Base-by-base conservation (phyloP, 1,284 basidiomycete species). In the Hymenochaete sp. region DNA sequence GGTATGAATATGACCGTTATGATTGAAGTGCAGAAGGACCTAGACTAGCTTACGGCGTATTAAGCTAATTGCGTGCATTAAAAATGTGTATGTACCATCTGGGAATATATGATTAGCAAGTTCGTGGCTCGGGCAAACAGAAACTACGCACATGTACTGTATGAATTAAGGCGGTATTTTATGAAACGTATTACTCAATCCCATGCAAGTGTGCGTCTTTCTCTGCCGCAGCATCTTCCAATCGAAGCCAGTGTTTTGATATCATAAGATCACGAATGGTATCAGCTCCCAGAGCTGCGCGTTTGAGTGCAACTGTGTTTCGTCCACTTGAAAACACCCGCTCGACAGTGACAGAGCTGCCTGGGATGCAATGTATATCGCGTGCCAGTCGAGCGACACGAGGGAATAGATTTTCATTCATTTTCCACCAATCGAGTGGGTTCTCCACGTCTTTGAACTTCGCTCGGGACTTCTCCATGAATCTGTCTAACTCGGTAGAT, bases 201-300 rank as follows among this genome's bases (percentile, higher is more conserved):
- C n/a, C n/a, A n/a, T n/a, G n/a, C n/a, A n/a, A n/a, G n/a, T n/a
- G n/a, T n/a, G n/a, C n/a, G n/a, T n/a, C n/a, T n/a, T n/a, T n/a
- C n/a, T n/a, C n/a, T n/a, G n/a, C n/a, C n/a, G n/a, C n/a, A n/a
- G n/a, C n/a, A n/a, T n/a, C n/a, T n/a, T n/a, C n/a, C n/a, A n/a
- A n/a, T n/a, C n/a, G n/a, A n/a, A n/a, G n/a, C n/a, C n/a, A n/a
- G 18, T 49, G 54, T 50, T 64, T 64, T 1, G 62, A 54, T 9
- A 65, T 19, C 62, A 65, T 66, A 4, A 65, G 54, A 3, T 45
- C 53, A 1, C 56, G 47, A 32, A 64, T 65, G 8, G 62, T 65
- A 4, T 62, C 54, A 3, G 62, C 49, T 24, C 57, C 51, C 8
- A 65, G 54, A 32, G 59, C 62, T 1, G 63, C 57, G 33, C 57